These are phyloP conservation scores for Berberis thunbergii DNA, from an alignment of 164 flowering plant genomes.

Conservation along the genomic window DNA sequence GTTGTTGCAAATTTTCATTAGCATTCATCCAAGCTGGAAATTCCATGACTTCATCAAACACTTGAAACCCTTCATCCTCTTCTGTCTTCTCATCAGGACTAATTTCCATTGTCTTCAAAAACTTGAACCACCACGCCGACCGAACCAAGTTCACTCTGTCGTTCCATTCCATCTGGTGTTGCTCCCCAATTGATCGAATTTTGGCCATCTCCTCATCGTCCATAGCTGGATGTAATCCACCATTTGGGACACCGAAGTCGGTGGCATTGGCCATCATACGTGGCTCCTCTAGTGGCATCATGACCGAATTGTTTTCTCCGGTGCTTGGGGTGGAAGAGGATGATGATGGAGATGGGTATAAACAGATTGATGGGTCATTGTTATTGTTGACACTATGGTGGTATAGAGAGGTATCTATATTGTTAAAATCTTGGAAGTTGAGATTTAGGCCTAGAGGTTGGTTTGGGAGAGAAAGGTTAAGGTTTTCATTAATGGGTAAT, in stretches of 20 bases:
- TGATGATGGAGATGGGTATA: constrained; percentile 43
- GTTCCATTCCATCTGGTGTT: constrained; percentile 83
- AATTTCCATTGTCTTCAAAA: constrained; percentile 48
- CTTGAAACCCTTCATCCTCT: constrained; percentile 29
- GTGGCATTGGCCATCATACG: constrained; percentile 7
- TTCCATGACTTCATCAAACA: constrained; percentile 60
- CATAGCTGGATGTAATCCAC: constrained; percentile 45
- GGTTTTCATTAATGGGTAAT: constrained; percentile 22
- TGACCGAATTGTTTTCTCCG: constrained; percentile 18
- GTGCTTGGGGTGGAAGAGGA: constrained; percentile 28
- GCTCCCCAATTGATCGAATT: constrained; percentile 77
- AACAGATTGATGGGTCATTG: constrained; percentile 25
- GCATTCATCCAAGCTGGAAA: constrained; percentile 79
- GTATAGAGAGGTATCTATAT: constrained; percentile 30
- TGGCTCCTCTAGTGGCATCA: constrained; percentile 13
- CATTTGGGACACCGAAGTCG: constrained; percentile 11
- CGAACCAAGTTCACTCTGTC: constrained; percentile 64
- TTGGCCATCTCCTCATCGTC: constrained; percentile 76
- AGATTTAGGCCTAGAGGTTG: constrained; percentile 84
- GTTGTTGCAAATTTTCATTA: constrained; percentile 39
- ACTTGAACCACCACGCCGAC: constrained; percentile 88
- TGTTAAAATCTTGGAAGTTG: constrained; percentile 60
- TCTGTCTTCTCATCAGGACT: constrained; percentile 13
- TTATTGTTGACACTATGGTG: constrained; percentile 11
- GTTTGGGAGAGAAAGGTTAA: constrained; percentile 40